These are phyloP conservation scores for Pelargonium myrrhifolium DNA, from an alignment of 441 rosid genomes.

Conservation along the genomic window DNA sequence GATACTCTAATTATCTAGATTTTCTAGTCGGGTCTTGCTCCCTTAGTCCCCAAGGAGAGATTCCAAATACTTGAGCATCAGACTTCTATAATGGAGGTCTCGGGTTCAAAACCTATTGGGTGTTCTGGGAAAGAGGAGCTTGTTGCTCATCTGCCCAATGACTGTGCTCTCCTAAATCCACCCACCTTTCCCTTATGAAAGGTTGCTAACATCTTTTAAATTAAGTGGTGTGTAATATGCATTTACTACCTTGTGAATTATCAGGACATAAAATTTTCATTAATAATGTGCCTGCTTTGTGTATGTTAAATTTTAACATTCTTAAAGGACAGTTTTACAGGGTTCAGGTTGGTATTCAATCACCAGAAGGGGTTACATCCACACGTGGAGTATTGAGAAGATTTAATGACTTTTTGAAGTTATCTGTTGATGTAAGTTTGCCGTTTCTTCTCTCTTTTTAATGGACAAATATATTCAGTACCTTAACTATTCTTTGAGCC, in stretches of 20 bases:
- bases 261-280: background rate
- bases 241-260: background rate
- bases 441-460: slow-evolving; percentile 1
- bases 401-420: slow-evolving; percentile 83
- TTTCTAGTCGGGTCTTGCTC: no score
- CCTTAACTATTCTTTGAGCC: slow-evolving; percentile 29
- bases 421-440: slow-evolving; percentile 64
- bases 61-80: no score
- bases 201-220: background rate
- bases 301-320: slow-evolving; percentile 40
- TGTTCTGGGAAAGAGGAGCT: no score
- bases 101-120: no score
- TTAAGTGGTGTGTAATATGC: background rate
- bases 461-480: slow-evolving; percentile 19
- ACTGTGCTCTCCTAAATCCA: no score
- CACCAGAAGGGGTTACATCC: slow-evolving; percentile 80
- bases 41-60: no score
- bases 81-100: no score
- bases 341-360: slow-evolving; percentile 89
- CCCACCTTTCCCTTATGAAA: no score
- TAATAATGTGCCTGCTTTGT: background rate
- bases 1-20: no score
- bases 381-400: slow-evolving; percentile 71
- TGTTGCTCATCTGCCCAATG: no score
- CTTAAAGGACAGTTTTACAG: slow-evolving; percentile 94